These are phyloP conservation scores for Castanea crenata DNA, from an alignment of 306 rosid genomes.

Conservation along the genomic window DNA sequence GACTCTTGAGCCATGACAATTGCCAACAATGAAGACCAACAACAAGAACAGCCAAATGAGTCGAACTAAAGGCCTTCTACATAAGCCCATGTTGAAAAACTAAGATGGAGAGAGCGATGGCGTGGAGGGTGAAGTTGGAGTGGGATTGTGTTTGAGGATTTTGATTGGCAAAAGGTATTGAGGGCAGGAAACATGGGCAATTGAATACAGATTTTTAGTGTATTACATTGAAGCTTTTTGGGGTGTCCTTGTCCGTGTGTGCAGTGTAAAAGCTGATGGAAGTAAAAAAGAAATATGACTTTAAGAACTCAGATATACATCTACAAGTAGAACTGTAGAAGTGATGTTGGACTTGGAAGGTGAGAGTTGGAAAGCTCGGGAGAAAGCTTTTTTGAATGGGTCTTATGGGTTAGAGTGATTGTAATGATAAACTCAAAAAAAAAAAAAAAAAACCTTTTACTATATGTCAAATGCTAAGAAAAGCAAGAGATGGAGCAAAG, in stretches of 20 bases:
- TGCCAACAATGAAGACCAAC: constrained; percentile 38
- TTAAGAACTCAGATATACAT: constrained; percentile 47
- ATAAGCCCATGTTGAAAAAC: constrained; percentile 41
- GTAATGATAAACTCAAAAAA: constrained; percentile 22
- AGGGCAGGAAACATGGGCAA: constrained; percentile 28
- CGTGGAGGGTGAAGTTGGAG: constrained; percentile 1
- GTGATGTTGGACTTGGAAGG: constrained; percentile 39
- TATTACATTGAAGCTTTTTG: constrained; percentile 13
- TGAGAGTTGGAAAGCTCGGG: constrained; percentile 59
- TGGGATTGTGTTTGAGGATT: constrained; percentile 16
- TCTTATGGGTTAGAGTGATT: constrained; percentile 45
- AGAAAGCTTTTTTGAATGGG: constrained; percentile 56
- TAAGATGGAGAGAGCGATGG: constrained; percentile 6
- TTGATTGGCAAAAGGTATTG: constrained; percentile 19
- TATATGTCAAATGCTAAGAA: constrained; percentile 19
- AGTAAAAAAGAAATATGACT: background rate
- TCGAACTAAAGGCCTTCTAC: constrained; percentile 34
- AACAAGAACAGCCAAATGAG: constrained; percentile 39
- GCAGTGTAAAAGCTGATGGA: constrained; percentile 15
- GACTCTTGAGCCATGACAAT: constrained; percentile 52
- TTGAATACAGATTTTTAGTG: constrained; percentile 25
- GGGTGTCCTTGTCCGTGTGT: constrained; percentile 9
- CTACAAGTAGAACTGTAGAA: constrained; percentile 41
- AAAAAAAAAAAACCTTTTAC: background rate
- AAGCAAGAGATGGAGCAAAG: constrained; percentile 13